phyloP scores from a whole-genome alignment of 345 rosid genomes.

The Arabis alpina region DNA sequence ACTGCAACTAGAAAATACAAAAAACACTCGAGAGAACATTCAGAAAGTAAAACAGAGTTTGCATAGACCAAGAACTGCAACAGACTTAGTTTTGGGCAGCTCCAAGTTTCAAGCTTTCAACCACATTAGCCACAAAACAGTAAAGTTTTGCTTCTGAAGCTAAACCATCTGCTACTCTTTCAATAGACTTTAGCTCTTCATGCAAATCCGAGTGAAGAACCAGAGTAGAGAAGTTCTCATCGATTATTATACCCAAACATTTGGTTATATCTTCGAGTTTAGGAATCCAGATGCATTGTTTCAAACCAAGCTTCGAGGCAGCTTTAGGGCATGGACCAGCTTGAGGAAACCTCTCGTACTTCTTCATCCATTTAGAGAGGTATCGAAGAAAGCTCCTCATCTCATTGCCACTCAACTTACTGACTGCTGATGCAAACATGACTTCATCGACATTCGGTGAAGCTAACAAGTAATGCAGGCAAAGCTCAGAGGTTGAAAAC shows the following conservation, averaged over 20 bases:
- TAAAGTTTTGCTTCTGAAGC: slow-evolving; percentile 68
- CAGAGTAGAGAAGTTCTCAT: slow-evolving; percentile 75
- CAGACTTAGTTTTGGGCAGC: slow-evolving; percentile 41
- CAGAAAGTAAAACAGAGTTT: slow-evolving; percentile 8
- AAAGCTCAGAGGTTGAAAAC: slow-evolving; percentile 69
- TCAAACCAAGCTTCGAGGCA: slow-evolving; percentile 52
- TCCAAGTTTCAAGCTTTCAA: slow-evolving; percentile 55
- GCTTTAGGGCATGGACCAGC: slow-evolving; percentile 78
- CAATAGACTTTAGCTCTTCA: slow-evolving; percentile 67
- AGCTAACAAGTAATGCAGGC: slow-evolving; percentile 75
- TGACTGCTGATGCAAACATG: slow-evolving; percentile 61
- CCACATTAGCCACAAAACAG: slow-evolving; percentile 49
- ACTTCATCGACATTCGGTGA: slow-evolving; percentile 61
- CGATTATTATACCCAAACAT: slow-evolving; percentile 69
- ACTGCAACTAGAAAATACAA: slow-evolving; percentile 28
- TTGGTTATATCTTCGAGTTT: slow-evolving; percentile 64
- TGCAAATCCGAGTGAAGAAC: slow-evolving; percentile 68
- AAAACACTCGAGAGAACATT: slow-evolving; percentile 1
- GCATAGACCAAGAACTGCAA: slow-evolving; percentile 8
- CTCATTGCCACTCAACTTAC: slow-evolving; percentile 70
- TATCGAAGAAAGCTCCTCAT: slow-evolving; percentile 61
- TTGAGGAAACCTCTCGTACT: slow-evolving; percentile 77
- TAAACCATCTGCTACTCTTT: slow-evolving; percentile 53
- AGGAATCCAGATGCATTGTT: slow-evolving; percentile 81
- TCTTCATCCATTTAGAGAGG: slow-evolving; percentile 79